A percentile compares a stretch with the other conserved stretches of the same genome.
These are phyloP conservation scores for Kodamaea plutei DNA, from an alignment of 1,139 yeast species.

Conservation along the genomic window DNA sequence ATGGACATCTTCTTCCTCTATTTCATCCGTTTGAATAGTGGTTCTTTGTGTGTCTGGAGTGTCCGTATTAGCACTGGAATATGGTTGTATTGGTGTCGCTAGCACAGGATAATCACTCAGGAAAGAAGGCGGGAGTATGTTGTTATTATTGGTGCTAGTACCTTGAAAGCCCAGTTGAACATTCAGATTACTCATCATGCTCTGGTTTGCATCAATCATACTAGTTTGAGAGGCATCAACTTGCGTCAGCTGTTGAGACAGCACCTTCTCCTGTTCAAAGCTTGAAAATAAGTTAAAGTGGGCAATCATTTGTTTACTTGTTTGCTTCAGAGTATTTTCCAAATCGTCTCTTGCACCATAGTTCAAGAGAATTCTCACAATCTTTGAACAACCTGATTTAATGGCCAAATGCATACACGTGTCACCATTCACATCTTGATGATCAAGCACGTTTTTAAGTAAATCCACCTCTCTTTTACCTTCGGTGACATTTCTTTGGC, in stretches of 20 bases:
- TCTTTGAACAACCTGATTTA: slow-evolving; percentile 34
- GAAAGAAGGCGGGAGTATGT: not conserved
- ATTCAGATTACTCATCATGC: not conserved
- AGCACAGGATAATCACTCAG: slow-evolving; percentile 14
- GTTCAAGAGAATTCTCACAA: slow-evolving; percentile 37
- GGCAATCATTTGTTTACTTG: slow-evolving; percentile 31
- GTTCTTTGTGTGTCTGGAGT: slow-evolving; percentile 50
- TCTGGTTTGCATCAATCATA: slow-evolving; percentile 2
- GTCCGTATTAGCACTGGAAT: slow-evolving; percentile 22
- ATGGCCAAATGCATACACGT: slow-evolving; percentile 66
- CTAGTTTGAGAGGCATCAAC: slow-evolving; percentile 4
- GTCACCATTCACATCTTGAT: slow-evolving; percentile 65
- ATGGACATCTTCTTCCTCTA: slow-evolving; percentile 21
- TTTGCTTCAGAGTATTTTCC: slow-evolving; percentile 37
- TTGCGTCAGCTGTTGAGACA: slow-evolving; percentile 8
- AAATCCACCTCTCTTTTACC: slow-evolving; percentile 33
- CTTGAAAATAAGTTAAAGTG: slow-evolving; percentile 24
- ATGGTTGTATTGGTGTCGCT: slow-evolving; percentile 38
- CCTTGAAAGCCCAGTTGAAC: not conserved
- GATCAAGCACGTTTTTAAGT: slow-evolving; percentile 59
- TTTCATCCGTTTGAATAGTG: slow-evolving; percentile 42
- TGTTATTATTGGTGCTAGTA: not conserved
- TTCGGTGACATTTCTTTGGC: slow-evolving; percentile 18
- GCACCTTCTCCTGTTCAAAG: slow-evolving; percentile 9
- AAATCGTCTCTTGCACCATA: slow-evolving; percentile 49